Conservation (phyloP, 345 rosid species). For the Gossypium raimondii region DNA sequence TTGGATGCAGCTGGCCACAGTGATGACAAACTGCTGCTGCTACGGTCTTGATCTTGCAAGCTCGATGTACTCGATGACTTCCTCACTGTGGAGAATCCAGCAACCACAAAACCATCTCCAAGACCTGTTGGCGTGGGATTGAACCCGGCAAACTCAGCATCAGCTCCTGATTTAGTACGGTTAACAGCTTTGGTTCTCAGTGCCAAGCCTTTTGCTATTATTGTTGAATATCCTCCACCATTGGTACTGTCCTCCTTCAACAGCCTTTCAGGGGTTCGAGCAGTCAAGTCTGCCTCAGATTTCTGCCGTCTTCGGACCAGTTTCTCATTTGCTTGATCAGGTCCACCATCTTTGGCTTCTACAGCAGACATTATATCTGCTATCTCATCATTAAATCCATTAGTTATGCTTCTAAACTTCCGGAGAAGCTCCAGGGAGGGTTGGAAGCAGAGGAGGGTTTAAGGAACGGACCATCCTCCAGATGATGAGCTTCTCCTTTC, state of each 20-base stretch:
- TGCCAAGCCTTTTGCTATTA: slow-evolving; percentile 63
- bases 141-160: slow-evolving; percentile 25
- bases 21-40: slow-evolving; percentile 24
- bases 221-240: slow-evolving; percentile 37
- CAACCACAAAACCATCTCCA: slow-evolving; percentile 32
- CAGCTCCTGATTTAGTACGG: slow-evolving; percentile 30
- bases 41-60: slow-evolving; percentile 47
- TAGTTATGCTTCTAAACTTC: slow-evolving; percentile 51
- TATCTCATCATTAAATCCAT: slow-evolving; percentile 41
- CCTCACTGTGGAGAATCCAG: slow-evolving; percentile 42
- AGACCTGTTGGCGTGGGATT: slow-evolving; percentile 23
- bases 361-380: slow-evolving; percentile 11
- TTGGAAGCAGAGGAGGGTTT: slow-evolving; percentile 33
- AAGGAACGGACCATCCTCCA: slow-evolving; percentile 30
- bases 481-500: slow-evolving; percentile 28
- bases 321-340: slow-evolving; percentile 40
- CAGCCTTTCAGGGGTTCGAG: slow-evolving; percentile 46
- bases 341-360: slow-evolving; percentile 28
- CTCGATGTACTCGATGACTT: slow-evolving; percentile 79
- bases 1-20: slow-evolving; percentile 47
- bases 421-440: slow-evolving; percentile 21
- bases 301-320: slow-evolving; percentile 60
- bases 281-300: slow-evolving; percentile 40
- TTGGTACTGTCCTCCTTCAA: slow-evolving; percentile 54
- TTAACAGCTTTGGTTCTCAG: slow-evolving; percentile 58